Evolutionary conservation across 495 filamentous ascomycete genomes (phyloP).

Genomic region (Elasticomyces elasticus): DNA sequence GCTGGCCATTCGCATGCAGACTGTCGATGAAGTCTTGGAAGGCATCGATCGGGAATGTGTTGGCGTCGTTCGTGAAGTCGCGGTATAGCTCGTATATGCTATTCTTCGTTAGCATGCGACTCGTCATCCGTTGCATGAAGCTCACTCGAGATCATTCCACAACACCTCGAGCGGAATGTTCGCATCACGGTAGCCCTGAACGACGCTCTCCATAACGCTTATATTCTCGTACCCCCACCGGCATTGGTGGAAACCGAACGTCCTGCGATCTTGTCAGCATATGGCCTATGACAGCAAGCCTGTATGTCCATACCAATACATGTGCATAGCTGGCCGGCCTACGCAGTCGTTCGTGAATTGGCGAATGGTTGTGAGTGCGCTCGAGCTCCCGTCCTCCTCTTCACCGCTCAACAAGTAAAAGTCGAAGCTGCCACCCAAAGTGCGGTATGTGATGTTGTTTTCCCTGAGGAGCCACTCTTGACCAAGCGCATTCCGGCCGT

Average conservation of each 20-base stretch:
- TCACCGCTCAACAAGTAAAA: conserved; percentile 23
- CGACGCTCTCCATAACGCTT: conserved; percentile 7
- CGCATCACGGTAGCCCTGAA: conserved; percentile 9
- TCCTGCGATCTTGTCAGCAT: neutral
- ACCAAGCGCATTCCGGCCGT: conserved; percentile 23
- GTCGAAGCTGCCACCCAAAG: conserved; percentile 23
- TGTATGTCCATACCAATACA: conserved; percentile 4
- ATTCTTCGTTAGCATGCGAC: no score
- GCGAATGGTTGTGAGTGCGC: conserved; percentile 3
- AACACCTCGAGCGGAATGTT: conserved; percentile 11
- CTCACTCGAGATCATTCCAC: conserved; percentile 20
- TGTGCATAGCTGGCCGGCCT: conserved; percentile 15
- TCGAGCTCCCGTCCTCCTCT: conserved; percentile 5
- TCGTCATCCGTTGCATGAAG: no score
- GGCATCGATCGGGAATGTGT: neutral
- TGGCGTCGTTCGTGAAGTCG: conserved; percentile 15
- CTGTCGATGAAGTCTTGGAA: conserved; percentile 6
- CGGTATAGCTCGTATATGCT: conserved; percentile 28
- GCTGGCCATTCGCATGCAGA: conserved; percentile 12
- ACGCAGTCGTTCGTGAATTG: conserved; percentile 14
- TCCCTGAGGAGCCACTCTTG: conserved; percentile 23
- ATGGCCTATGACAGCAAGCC: neutral
- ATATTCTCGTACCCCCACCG: conserved; percentile 18
- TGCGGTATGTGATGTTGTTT: conserved; percentile 20
- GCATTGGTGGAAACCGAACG: conserved; percentile 17